A percentile compares a stretch with the other conserved stretches of the same genome.
Evolutionary conservation across 306 rosid genomes (phyloP).

Genomic region (Pyrus bretschneideri): DNA sequence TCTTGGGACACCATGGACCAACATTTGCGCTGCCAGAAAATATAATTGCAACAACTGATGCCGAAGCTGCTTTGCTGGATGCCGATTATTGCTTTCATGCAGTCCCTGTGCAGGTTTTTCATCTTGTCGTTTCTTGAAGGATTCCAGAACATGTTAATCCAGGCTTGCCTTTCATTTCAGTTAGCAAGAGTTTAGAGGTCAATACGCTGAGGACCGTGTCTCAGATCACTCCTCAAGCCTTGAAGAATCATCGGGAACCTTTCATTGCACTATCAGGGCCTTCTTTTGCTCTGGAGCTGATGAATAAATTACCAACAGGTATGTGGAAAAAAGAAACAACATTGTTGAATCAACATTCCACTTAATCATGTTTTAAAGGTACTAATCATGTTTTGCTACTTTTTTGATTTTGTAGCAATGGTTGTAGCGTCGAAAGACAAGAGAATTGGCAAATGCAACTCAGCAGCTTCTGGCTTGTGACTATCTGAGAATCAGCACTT

Average conservation of each 20-base stretch:
- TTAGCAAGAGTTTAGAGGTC: constrained; percentile 89
- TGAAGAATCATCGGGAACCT: constrained; percentile 84
- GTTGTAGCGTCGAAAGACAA: constrained; percentile 89
- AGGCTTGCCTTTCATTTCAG: constrained; percentile 77
- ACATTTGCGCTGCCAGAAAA: constrained; percentile 49
- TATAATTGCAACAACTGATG: constrained; percentile 77
- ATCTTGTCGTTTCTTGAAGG: constrained; percentile 45
- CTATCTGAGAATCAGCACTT: constrained; percentile 88
- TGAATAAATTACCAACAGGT: constrained; percentile 95
- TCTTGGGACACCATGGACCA: no score
- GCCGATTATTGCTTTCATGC: constrained; percentile 91
- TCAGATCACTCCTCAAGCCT: constrained; percentile 80
- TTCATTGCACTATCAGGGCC: constrained; percentile 91
- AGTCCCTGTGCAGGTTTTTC: constrained; percentile 86
- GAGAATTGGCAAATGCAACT: constrained; percentile 64
- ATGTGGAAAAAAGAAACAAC: neutral
- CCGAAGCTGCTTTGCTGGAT: constrained; percentile 59
- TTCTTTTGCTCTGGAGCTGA: constrained; percentile 79
- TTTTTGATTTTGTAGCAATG: constrained; percentile 58
- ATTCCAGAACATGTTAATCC: constrained; percentile 85
- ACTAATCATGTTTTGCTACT: neutral
- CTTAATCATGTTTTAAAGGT: neutral
- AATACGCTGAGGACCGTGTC: constrained; percentile 90
- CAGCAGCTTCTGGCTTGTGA: constrained; percentile 76
- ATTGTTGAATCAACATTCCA: neutral